phyloP scores from a whole-genome alignment of 495 filamentous ascomycete genomes.

The Aspergillus ellipticus region DNA sequence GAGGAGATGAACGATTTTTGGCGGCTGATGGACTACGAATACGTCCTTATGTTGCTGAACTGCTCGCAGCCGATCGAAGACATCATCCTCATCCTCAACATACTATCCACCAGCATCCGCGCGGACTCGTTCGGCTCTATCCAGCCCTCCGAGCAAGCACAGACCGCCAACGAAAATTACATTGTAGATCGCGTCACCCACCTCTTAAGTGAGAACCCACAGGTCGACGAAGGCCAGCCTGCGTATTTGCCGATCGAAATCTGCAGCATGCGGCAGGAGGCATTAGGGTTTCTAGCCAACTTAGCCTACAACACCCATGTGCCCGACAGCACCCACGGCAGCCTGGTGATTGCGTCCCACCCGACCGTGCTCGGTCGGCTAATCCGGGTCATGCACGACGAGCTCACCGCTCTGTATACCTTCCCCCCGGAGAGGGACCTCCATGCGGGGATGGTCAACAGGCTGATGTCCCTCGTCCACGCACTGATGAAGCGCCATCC shows the following conservation, averaged over 20 bases:
- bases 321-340: conserved; percentile 45
- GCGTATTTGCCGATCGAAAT: conserved; percentile 49
- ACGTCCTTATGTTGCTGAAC: conserved; percentile 61
- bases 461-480: conserved; percentile 57
- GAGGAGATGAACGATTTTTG: conserved; percentile 52
- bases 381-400: conserved; percentile 60
- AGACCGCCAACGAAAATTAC: conserved; percentile 52
- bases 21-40: conserved; percentile 57
- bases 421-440: conserved; percentile 39
- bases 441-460: conserved; percentile 53
- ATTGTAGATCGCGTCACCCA: conserved; percentile 58
- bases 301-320: conserved; percentile 41
- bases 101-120: conserved; percentile 59
- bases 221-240: conserved; percentile 42
- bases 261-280: conserved; percentile 52
- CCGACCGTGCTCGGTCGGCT: conserved; percentile 54
- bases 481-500: conserved; percentile 51
- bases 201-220: conserved; percentile 55
- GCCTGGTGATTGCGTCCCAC: conserved; percentile 50
- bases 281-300: conserved; percentile 51
- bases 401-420: conserved; percentile 58
- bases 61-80: conserved; percentile 54
- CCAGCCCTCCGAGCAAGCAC: conserved; percentile 46
- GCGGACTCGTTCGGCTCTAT: conserved; percentile 59
- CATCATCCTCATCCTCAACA: conserved; percentile 52